Conservation (phyloP, 2,329 filamentous ascomycete genomes). For the Neobulgaria alba region DNA sequence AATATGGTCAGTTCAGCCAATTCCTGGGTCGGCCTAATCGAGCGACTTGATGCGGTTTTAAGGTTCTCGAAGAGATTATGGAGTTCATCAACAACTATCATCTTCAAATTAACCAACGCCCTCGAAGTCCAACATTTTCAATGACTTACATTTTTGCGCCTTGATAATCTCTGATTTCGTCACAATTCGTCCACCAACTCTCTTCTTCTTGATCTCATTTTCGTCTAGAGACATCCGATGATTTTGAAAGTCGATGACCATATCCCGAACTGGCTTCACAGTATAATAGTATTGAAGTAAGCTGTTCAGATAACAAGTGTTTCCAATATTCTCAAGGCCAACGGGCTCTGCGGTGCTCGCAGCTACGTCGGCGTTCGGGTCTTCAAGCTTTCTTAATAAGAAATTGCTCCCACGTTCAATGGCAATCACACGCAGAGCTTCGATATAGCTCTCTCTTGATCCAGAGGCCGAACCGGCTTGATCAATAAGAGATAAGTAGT, state of each 20-base stretch:
- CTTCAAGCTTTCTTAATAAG: slow-evolving; percentile 27
- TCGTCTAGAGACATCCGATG: slow-evolving; percentile 61
- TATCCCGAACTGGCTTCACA: slow-evolving; percentile 68
- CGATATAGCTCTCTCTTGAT: slow-evolving; percentile 25
- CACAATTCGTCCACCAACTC: slow-evolving; percentile 67
- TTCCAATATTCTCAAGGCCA: slow-evolving; percentile 86
- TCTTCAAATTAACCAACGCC: slow-evolving; percentile 6
- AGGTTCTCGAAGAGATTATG: slow-evolving; percentile 62
- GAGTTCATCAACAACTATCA: slow-evolving; percentile 67
- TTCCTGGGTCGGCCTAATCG: slow-evolving; percentile 64
- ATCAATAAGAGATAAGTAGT: slow-evolving; percentile 24
- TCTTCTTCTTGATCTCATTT: slow-evolving; percentile 54
- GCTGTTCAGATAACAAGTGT: slow-evolving; percentile 97
- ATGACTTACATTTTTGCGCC: slow-evolving; percentile 67
- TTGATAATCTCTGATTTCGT: slow-evolving; percentile 46
- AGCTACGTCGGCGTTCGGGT: slow-evolving; percentile 27
- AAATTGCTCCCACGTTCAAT: slow-evolving; percentile 25
- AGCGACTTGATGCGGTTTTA: slow-evolving; percentile 50
- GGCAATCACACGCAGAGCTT: slow-evolving; percentile 28
- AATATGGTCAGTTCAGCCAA: slow-evolving; percentile 74
- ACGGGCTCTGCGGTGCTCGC: slow-evolving; percentile 54
- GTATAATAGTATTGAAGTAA: slow-evolving; percentile 93
- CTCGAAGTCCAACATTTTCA: too few species aligned
- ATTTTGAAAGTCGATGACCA: slow-evolving; percentile 68
- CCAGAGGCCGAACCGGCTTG: slow-evolving; percentile 21